A percentile compares a stretch with the other conserved stretches of the same genome.
Conservation (phyloP, 768 basidiomycete genomes). For the Daedaleopsis nitida region DNA sequence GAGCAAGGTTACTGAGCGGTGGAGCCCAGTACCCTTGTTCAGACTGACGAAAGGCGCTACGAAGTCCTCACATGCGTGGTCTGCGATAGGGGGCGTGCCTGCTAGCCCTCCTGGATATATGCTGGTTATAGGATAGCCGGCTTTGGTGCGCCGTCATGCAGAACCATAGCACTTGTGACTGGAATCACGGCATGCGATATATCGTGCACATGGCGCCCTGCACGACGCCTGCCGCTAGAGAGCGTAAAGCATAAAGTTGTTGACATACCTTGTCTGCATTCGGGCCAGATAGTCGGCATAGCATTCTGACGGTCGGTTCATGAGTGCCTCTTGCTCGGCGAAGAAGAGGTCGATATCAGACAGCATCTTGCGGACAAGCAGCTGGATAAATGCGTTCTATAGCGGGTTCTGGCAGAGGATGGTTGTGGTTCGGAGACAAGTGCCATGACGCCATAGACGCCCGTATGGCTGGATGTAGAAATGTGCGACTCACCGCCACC, state of each 20-base stretch:
- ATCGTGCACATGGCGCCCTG: too few species aligned
- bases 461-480: background rate
- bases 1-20: background rate
- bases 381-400: background rate
- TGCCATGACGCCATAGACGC: background rate
- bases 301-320: constrained; percentile 57
- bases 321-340: constrained; percentile 53
- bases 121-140: too few species aligned
- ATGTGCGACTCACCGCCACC: background rate
- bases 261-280: constrained; percentile 9
- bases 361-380: background rate
- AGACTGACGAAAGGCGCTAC: background rate
- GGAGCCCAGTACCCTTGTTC: background rate
- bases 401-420: background rate
- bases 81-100: background rate
- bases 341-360: constrained; percentile 47
- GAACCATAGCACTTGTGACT: too few species aligned
- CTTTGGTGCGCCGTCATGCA: too few species aligned
- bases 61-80: background rate
- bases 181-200: too few species aligned
- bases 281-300: constrained; percentile 46
- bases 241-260: too few species aligned
- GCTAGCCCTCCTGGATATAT: too few species aligned
- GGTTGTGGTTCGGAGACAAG: constrained; percentile 5
- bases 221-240: too few species aligned